Base-by-base conservation (phyloP, 106 monocot species). In the Dendrobium nobile region DNA sequence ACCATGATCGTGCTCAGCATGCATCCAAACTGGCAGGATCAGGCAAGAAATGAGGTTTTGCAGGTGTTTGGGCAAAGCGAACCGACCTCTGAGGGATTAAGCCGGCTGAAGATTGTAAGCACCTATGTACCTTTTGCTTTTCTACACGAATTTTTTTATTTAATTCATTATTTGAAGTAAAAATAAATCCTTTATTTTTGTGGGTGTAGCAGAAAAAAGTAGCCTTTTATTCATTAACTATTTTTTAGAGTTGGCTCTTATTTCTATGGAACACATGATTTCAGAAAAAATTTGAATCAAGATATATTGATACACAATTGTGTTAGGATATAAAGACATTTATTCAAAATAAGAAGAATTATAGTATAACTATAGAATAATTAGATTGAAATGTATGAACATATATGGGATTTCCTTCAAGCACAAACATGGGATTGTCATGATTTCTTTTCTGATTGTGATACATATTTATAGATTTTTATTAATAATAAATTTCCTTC, bases 31-130 rank as follows among this genome's bases (percentile, higher is more conserved):
- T 93, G 93, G 93, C 90, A 93, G 61, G 79, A 41, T 9, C 85
- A 80, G 2, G 93, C 93, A 1, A 83, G 88, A 22, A 85, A 85
- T 27, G 93, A 93, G 61, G 93, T 93, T 47, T 19, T 90, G n/a
- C 83, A 68, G 74, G 67, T 72, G 0, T 90, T 87, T 67, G 77
- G 82, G 10, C 45, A 67, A 48, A 67, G 56, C 43, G 74, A 83
- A 26, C 78, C 78, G 22, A 67, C 78, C 31, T 56, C 58, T 73
- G 78, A 83, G 26, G 41, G 73, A 7, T 73, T 83, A 67, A 78
- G 28, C 19, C 83, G 58, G 7, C 44, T 83, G 54, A 83, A 79
- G 78, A 83, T 73, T 58, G 83, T 76, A 76, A 76, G 76, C 48
- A 13, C 11, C 73, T 6, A 42, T 16, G 41, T 42, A 42, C 6